Conservation (phyloP, 352 stramenopile species). For the Globisporangium viniferum region DNA sequence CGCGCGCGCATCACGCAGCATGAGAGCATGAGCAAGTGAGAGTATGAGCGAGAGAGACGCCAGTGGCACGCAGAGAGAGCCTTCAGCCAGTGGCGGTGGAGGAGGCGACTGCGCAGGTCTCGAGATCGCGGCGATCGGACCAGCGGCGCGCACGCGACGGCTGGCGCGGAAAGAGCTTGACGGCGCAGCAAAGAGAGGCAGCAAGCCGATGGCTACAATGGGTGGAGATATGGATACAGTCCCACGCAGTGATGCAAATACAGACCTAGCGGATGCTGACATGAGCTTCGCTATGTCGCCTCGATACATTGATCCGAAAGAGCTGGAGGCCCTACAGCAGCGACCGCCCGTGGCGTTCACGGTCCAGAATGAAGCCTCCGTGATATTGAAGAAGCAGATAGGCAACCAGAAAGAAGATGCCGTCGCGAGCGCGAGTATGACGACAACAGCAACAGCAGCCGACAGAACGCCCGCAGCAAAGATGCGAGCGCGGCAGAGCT, state of each 20-base stretch:
- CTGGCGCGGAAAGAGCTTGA: constrained; percentile 15
- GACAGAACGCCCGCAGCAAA: background rate
- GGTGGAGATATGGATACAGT: background rate
- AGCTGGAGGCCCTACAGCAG: constrained; percentile 32
- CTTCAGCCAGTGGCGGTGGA: background rate
- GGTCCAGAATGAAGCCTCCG: constrained; percentile 26
- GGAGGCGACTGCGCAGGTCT: background rate
- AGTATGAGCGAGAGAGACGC: background rate
- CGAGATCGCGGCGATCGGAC: constrained; percentile 1
- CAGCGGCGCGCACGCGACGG: constrained; percentile 11
- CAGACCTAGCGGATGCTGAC: constrained; percentile 2
- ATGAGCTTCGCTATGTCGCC: constrained; percentile 28
- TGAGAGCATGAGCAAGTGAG: background rate
- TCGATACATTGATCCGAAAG: constrained; percentile 26
- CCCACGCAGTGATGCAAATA: background rate
- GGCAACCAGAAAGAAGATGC: constrained; percentile 20
- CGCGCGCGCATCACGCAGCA: background rate
- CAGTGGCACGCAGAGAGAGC: background rate
- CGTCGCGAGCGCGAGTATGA: background rate
- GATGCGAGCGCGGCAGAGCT: constrained; percentile 32
- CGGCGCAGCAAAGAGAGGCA: background rate
- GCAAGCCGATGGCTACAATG: background rate
- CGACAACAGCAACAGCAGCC: background rate
- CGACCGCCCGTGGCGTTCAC: constrained; percentile 39
- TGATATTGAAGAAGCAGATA: constrained; percentile 3